Evolutionary conservation across 2,329 filamentous ascomycete genomes (phyloP).

Genomic region (Aspergillus persii): DNA sequence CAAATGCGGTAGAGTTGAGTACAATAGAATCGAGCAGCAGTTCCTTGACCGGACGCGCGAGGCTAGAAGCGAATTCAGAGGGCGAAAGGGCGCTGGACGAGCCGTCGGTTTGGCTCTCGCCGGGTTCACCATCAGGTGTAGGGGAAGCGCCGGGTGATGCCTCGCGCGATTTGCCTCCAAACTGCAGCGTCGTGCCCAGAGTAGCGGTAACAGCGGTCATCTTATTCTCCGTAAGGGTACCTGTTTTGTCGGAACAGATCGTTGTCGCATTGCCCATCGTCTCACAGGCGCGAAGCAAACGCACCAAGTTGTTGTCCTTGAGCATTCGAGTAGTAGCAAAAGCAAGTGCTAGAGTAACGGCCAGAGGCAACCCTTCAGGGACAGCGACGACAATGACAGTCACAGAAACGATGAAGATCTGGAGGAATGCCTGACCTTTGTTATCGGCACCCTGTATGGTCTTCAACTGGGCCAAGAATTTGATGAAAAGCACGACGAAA

Average conservation of each 20-base stretch:
- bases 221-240: constrained; percentile 63
- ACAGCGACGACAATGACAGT: constrained; percentile 61
- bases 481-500: constrained; percentile 77
- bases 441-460: constrained; percentile 47
- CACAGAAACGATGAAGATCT: constrained; percentile 58
- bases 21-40: constrained; percentile 63
- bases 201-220: constrained; percentile 62
- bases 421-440: constrained; percentile 58
- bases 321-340: constrained; percentile 64
- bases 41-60: constrained; percentile 53
- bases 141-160: constrained; percentile 18
- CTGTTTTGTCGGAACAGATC: constrained; percentile 66
- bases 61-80: constrained; percentile 53
- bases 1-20: constrained; percentile 69
- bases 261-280: constrained; percentile 65
- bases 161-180: constrained; percentile 39
- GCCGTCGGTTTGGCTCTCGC: constrained; percentile 11
- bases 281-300: constrained; percentile 59
- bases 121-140: constrained; percentile 22
- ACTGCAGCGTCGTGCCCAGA: constrained; percentile 47
- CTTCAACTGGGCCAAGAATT: constrained; percentile 65
- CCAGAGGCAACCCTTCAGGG: constrained; percentile 60
- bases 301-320: constrained; percentile 62
- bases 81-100: constrained; percentile 50
- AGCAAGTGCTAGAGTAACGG: constrained; percentile 60